Evolutionary conservation across 768 basidiomycete genomes (phyloP).

Genomic region (Macrocybe gigantea): DNA sequence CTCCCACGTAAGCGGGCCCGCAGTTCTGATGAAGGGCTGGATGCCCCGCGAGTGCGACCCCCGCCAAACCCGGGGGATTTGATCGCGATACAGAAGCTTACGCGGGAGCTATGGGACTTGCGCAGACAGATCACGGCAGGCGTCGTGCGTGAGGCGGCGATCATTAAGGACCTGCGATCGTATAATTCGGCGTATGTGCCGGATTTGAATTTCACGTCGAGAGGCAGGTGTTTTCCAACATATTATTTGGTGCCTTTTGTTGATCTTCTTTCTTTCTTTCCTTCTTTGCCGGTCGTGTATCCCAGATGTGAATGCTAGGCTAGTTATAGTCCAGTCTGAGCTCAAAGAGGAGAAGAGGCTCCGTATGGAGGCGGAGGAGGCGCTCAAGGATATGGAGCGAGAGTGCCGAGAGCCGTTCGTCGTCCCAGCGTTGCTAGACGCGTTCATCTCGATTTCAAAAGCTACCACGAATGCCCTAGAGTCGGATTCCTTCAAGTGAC

Average conservation of each 20-base stretch:
- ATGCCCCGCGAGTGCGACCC: not conserved
- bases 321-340: conserved; percentile 25
- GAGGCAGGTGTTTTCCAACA: too few species aligned
- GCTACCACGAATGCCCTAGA: conserved; percentile 27
- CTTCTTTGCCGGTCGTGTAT: not conserved
- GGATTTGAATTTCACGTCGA: not conserved
- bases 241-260: conserved; percentile 6
- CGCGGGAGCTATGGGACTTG: conserved; percentile 18
- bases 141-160: conserved; percentile 17
- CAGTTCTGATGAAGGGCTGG: conserved; percentile 1
- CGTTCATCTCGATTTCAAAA: conserved; percentile 44
- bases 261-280: not conserved
- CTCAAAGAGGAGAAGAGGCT: conserved; percentile 28
- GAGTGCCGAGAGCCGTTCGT: conserved; percentile 51
- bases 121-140: conserved; percentile 18
- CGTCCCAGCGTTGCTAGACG: conserved; percentile 49
- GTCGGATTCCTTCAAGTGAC: too few species aligned
- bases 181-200: conserved; percentile 12
- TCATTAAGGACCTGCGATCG: conserved; percentile 18
- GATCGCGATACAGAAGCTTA: conserved; percentile 13
- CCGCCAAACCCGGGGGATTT: not conserved
- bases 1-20: conserved; percentile 8
- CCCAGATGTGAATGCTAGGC: conserved; percentile 18
- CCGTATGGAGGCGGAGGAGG: conserved; percentile 37
- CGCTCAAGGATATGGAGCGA: conserved; percentile 38